Evolutionary conservation across 2,329 filamentous ascomycete genomes (phyloP).

Genomic region (Lithohypha guttulata): DNA sequence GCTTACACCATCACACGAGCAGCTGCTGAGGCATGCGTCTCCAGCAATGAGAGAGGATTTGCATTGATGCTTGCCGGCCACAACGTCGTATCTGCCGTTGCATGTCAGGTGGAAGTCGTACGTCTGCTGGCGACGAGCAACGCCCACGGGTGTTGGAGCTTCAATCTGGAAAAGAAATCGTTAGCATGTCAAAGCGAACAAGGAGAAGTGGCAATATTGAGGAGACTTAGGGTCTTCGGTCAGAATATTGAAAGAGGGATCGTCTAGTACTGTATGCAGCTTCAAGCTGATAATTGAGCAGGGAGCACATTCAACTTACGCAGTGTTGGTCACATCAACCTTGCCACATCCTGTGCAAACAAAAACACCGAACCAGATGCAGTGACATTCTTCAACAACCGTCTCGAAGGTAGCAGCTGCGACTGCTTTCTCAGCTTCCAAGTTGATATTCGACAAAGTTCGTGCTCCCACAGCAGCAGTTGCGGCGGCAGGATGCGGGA

Average conservation of each 20-base stretch:
- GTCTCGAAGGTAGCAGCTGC: no score
- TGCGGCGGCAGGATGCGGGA: no score
- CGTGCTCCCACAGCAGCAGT: no score
- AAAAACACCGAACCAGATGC: no score
- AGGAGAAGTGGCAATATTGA: background rate
- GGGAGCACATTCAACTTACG: no score
- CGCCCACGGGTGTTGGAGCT: background rate
- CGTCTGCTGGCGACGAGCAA: background rate
- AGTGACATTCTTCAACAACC: no score
- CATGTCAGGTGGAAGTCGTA: slow-evolving; percentile 4
- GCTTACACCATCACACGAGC: background rate
- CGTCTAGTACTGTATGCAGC: background rate
- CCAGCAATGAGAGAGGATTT: background rate
- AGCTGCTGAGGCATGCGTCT: background rate
- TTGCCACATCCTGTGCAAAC: no score
- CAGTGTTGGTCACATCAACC: no score
- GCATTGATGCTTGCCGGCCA: background rate
- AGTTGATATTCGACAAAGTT: no score
- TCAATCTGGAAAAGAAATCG: background rate
- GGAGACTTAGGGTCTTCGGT: background rate
- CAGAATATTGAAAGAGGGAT: background rate
- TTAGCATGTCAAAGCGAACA: background rate
- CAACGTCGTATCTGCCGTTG: background rate
- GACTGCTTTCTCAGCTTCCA: no score
- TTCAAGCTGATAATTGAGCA: no score